A percentile compares a stretch with the other conserved stretches of the same genome.
phyloP scores from a whole-genome alignment of 2,329 filamentous ascomycete species.

The Fusarium robinianum region DNA sequence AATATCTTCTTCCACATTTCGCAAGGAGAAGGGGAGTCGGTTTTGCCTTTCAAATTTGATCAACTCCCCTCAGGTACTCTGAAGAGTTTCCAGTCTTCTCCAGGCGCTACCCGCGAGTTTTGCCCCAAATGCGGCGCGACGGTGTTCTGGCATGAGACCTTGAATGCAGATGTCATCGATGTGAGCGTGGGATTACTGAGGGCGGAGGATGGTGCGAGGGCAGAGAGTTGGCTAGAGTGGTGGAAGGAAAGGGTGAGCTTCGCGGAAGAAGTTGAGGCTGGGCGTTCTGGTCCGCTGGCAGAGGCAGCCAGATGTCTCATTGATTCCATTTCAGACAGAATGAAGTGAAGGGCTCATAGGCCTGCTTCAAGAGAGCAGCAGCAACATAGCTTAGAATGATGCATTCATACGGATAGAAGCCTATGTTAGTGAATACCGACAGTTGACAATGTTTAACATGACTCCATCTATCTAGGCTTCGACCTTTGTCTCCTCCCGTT shows the following conservation, averaged over 20 bases:
- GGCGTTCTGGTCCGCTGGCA: slow-evolving; percentile 1
- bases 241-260: slow-evolving; percentile 62
- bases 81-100: slow-evolving; percentile 58
- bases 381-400: too few relatives aligned
- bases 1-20: slow-evolving; percentile 56
- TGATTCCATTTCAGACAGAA: too few relatives aligned
- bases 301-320: too few relatives aligned
- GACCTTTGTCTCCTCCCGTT: too few relatives aligned
- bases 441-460: too few relatives aligned
- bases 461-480: too few relatives aligned
- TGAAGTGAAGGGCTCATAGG: too few relatives aligned
- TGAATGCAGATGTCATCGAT: slow-evolving; percentile 61
- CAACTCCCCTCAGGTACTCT: slow-evolving; percentile 49
- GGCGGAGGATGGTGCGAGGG: slow-evolving; percentile 56
- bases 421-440: too few relatives aligned
- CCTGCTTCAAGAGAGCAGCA: too few relatives aligned
- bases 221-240: slow-evolving; percentile 67
- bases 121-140: slow-evolving; percentile 66
- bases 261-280: slow-evolving; percentile 50
- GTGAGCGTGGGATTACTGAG: slow-evolving; percentile 64
- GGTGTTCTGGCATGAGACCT: slow-evolving; percentile 63
- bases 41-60: slow-evolving; percentile 42
- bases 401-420: too few relatives aligned
- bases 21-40: background rate
- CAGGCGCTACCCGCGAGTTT: slow-evolving; percentile 61